A percentile compares a stretch with the other conserved stretches of the same genome.
phyloP scores from a whole-genome alignment of 2,329 filamentous ascomycete genomes.

The Talaromyces sp. region DNA sequence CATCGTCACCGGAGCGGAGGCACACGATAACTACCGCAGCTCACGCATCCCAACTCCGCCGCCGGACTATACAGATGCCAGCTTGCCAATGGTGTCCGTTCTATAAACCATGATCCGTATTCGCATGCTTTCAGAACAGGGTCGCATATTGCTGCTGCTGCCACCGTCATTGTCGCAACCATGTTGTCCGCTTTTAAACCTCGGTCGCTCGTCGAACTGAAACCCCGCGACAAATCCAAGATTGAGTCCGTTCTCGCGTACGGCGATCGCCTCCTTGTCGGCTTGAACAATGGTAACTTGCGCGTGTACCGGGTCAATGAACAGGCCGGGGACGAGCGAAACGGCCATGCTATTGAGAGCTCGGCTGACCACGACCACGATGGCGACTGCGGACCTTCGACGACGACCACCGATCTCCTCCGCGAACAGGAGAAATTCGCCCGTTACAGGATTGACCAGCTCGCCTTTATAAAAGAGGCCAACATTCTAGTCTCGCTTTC shows the following conservation, averaged over 20 bases:
- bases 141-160: slow-evolving; percentile 2
- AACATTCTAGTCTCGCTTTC: slow-evolving; percentile 87
- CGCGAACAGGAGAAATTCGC: slow-evolving; percentile 95
- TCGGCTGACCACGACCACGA: not conserved
- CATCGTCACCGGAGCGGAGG: not conserved
- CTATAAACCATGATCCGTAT: slow-evolving; percentile 6
- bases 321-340: slow-evolving; percentile 36
- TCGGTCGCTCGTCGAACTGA: slow-evolving; percentile 94
- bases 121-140: not conserved
- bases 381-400: slow-evolving; percentile 16
- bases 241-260: slow-evolving; percentile 94
- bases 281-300: slow-evolving; percentile 81
- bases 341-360: slow-evolving; percentile 14
- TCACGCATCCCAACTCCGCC: not conserved
- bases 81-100: not conserved
- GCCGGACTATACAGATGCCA: not conserved
- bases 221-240: slow-evolving; percentile 89
- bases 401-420: slow-evolving; percentile 71
- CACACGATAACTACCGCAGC: not conserved
- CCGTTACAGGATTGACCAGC: slow-evolving; percentile 80
- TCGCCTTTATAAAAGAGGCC: slow-evolving; percentile 92
- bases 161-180: slow-evolving; percentile 1
- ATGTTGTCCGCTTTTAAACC: slow-evolving; percentile 99
- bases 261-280: slow-evolving; percentile 87
- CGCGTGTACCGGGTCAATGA: slow-evolving; percentile 91